These are phyloP conservation scores for Endotrypanum monterogeii DNA, from an alignment of 208 protist species.

Conservation along the genomic window DNA sequence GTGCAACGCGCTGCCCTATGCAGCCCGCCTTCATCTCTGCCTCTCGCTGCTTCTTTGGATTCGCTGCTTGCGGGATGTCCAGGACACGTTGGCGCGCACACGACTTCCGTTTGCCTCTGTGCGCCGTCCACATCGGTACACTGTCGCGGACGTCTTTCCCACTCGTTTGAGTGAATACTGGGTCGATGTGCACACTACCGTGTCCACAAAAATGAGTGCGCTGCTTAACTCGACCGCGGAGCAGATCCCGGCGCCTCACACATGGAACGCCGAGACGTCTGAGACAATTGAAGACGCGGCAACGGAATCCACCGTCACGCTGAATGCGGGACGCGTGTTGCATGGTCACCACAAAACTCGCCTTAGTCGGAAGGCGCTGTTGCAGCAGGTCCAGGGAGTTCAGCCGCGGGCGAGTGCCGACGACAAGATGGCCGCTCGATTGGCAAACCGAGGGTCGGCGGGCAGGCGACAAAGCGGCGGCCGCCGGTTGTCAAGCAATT, in stretches of 20 bases:
- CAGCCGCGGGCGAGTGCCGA: constrained; percentile 52
- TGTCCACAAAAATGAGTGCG: constrained; percentile 44
- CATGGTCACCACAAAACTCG: constrained; percentile 25
- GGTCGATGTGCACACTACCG: constrained; percentile 64
- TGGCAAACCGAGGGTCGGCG: constrained; percentile 1
- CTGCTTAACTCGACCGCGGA: constrained; percentile 62
- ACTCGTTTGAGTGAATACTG: constrained; percentile 59
- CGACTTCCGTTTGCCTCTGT: constrained; percentile 53
- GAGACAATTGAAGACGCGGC: constrained; percentile 48
- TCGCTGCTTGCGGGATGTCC: constrained; percentile 56
- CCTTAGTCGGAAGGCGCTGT: constrained; percentile 5
- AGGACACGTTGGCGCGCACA: constrained; percentile 70
- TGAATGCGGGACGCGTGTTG: constrained; percentile 23
- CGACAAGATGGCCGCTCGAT: constrained; percentile 32
- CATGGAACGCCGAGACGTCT: constrained; percentile 67
- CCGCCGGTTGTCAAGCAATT: neutral
- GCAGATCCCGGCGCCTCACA: constrained; percentile 79
- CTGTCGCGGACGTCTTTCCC: constrained; percentile 66
- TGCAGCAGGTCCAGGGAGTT: constrained; percentile 54
- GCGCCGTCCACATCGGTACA: constrained; percentile 29
- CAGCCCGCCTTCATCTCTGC: constrained; percentile 55
- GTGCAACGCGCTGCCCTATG: constrained; percentile 56
- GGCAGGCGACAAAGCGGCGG: constrained; percentile 14
- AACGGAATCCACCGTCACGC: constrained; percentile 28
- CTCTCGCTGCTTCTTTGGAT: constrained; percentile 76